Evolutionary conservation across 2,329 filamentous ascomycete species (phyloP), one percentile per base, ranked within the genome.

Genomic region (Epichloe scottii): DNA sequence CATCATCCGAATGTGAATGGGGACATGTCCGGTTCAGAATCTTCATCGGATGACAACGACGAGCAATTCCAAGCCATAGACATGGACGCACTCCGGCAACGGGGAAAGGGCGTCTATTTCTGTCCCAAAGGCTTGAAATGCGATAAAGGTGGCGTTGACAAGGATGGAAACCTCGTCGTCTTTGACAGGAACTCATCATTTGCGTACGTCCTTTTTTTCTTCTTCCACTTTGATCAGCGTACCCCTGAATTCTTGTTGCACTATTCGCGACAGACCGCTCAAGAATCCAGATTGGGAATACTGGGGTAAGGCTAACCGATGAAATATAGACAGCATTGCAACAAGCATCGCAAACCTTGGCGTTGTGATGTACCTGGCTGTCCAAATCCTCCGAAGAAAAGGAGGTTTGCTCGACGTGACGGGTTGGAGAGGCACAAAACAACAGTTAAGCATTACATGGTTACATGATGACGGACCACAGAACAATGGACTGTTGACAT

Each of bases 111-210:
- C 8, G 58, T 57, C 11, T 66, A 71, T 49, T 59, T 58, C 33
- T 71, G 68, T 50, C 67, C 68, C 11, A 60, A 68, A 21, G 63
- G 61, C 7, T 47, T 49, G 40, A 60, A 58, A 34, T 71, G 68
- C 48, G 66, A 66, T 50, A 71, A 71, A 54, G 68, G 68, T 33
- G 68, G 68, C 30, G 65, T 70, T 40, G 66, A 70, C 50, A 66
- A 65, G 46, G 59, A 66, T 15, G 68, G 68, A 10, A 61, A 63
- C 7, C 59, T 69, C 14, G 61, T 69, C 35, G 53, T 66, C 43
- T 71, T 71, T 57, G 67, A 68, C 54, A 65, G 68, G 47, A 70
- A 71, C 54, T 71, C 68, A 50, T 68, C 67, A 50, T 71, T 69
- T 59, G 63, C 62, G 65, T 69, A 63, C 52, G 58, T 59, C 34